Base-by-base conservation (phyloP, 2,329 filamentous ascomycete genomes). In the Elsinoe arachidis region DNA sequence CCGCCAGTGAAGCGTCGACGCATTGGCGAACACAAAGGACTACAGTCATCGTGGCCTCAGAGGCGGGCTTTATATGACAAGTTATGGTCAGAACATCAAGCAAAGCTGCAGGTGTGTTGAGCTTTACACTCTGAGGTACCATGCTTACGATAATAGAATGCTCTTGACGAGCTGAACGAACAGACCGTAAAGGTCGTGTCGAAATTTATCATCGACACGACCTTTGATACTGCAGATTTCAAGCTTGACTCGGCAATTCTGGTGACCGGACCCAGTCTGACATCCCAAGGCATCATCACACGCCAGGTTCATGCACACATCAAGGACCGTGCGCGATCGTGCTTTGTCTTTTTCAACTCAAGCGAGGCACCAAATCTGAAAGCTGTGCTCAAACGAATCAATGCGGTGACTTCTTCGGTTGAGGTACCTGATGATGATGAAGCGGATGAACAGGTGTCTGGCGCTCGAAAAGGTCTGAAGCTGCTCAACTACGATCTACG, bases 401-500 rank as follows among this genome's bases (percentile, higher is more conserved):
- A 91, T 62, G 81, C 80, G 57, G 84, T 85, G 63, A 80, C 80
- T 6, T 86, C 79, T 4, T 72, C 72, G 77, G 37, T 58, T 1
- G 65, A 69, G 11, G 72, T 75, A 2, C 79, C 82, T 19, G 65
- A 69, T 12, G 72, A 76, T 2, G 82, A 82, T 2, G 83, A 85
- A 1, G 80, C 78, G 12, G 69, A 81, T 6, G 68, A 70, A 10
- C 44, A 26, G 59, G 53, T 64, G 64, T 15, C 23, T 61, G 61
- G 38, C 58, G 23, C 62, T 55, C 21, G 61, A n/a, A 69, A 85
- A 77, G 82, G 81, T 1, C 80, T 80, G 34, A 84, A 81, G 68
- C 80, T 87, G 59, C 78, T 92, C 2, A 86, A 88, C 64, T 93
- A 92, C 67, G 89, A 93, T 65, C 77, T 93, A 14, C 85, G 88